A percentile compares a stretch with the other conserved stretches of the same genome.
phyloP scores from a whole-genome alignment of 2,329 filamentous ascomycete species.

The Microascus cirrosus region DNA sequence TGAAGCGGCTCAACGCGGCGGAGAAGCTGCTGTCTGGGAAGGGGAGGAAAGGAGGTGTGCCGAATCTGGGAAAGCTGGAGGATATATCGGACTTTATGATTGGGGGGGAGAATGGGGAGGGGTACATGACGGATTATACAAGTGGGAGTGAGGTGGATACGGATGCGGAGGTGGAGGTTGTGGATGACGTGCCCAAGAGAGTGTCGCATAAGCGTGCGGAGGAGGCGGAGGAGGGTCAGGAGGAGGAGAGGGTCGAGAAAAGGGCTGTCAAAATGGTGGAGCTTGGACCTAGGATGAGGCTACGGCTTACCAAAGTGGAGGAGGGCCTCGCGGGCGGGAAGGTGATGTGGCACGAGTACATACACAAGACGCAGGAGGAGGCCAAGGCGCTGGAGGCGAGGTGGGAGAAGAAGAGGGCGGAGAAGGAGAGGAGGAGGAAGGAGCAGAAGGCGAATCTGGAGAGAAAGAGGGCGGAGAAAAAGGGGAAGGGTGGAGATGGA shows the following conservation, averaged over 20 bases:
- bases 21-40: slow-evolving; percentile 60
- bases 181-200: slow-evolving; percentile 50
- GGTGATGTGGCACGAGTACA: slow-evolving; percentile 95
- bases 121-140: slow-evolving; percentile 76
- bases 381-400: slow-evolving; percentile 66
- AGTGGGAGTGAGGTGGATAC: slow-evolving; percentile 90
- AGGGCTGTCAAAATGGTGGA: slow-evolving; percentile 87
- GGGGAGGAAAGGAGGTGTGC: slow-evolving; percentile 60
- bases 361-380: slow-evolving; percentile 74
- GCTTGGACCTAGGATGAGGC: slow-evolving; percentile 77
- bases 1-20: slow-evolving; percentile 75
- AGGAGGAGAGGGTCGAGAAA: slow-evolving; percentile 58
- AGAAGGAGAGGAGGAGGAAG: slow-evolving; percentile 73
- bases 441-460: slow-evolving; percentile 87
- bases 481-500: slow-evolving; percentile 14
- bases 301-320: slow-evolving; percentile 90
- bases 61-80: slow-evolving; percentile 81
- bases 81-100: slow-evolving; percentile 94
- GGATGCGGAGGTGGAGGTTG: slow-evolving; percentile 88
- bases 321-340: slow-evolving; percentile 84
- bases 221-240: slow-evolving; percentile 13
- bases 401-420: slow-evolving; percentile 67
- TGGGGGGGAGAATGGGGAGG: slow-evolving; percentile 62
- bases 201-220: slow-evolving; percentile 34
- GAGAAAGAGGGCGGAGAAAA: slow-evolving; percentile 54